Evolutionary conservation across 2,329 filamentous ascomycete genomes (phyloP), one percentile per base, ranked within the genome.

Genomic region (Talaromyces sp.): DNA sequence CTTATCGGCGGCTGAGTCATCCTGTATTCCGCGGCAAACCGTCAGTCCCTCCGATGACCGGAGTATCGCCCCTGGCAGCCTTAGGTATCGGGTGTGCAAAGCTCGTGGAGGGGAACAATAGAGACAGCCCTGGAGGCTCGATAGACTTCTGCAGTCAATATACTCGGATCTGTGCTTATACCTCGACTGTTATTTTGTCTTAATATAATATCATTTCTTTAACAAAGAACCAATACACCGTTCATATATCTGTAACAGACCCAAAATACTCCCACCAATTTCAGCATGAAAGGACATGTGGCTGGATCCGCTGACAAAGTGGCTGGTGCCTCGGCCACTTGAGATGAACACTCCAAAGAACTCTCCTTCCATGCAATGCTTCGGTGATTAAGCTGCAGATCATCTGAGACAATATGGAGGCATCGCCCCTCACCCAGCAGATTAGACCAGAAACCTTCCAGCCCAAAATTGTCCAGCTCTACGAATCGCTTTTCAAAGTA

Each of bases 401-500:
- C 58, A 53, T 51, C 49, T 30, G 33, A 51, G 24, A 64, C 17
- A 66, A 42, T 50, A 95, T 95, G 90, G 90, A 96, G 79, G 83
- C 86, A 65, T 97, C 93, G 70, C 94, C 94, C 60, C 84, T 99
- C 70, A 96, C 92, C 52, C 91, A 95, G 76, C 91, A 97, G 81
- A 85, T 86, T 75, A 85, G 91, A 66, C 94, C 93, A 49, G 89
- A 95, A 73, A 85, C 88, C 36, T 97, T 99, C 71, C 89, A 95
- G 75, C 93, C 90, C 49, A 99, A 99, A 78, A 90, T 99, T 62
- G 88, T 96, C 55, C 83, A 89, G 72, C 85, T 97, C 47, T 99
- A 99, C 75, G 85, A 92, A 66, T 82, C 84, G 60, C 80, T 97
- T 17, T 93, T 97, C 79, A 77, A 76, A 65, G 82, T 84, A 73